phyloP scores from a whole-genome alignment of 352 stramenopile species.

The Globisporangium spiculum region DNA sequence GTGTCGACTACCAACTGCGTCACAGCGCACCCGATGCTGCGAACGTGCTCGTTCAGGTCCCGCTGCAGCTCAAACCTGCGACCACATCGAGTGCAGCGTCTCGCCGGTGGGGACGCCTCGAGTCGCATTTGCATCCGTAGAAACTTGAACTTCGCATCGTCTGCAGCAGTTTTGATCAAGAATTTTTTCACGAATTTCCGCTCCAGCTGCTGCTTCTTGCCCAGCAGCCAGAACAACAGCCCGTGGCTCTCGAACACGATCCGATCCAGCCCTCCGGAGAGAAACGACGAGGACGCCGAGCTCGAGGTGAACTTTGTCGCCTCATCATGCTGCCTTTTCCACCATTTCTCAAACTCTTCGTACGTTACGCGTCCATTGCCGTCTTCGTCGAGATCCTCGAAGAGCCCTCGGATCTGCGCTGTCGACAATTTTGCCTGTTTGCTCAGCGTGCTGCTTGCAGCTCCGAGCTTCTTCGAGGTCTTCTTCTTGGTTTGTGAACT shows the following conservation, averaged over 20 bases:
- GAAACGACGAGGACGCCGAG: conserved; percentile 34
- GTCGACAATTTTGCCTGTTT: conserved; percentile 27
- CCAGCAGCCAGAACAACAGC: conserved; percentile 43
- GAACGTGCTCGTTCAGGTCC: conserved; percentile 33
- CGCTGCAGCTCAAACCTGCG: conserved; percentile 34
- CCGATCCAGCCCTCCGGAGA: conserved; percentile 28
- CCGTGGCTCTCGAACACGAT: conserved; percentile 44
- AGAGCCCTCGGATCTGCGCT: conserved; percentile 33
- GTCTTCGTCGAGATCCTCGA: conserved; percentile 36
- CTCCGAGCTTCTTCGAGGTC: conserved; percentile 13
- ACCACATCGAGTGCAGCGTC: conserved; percentile 28
- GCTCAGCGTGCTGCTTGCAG: background rate
- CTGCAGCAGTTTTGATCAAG: conserved; percentile 29
- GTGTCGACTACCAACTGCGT: conserved; percentile 31
- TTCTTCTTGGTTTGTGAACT: conserved; percentile 14
- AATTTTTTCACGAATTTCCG: conserved; percentile 54
- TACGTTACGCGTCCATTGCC: conserved; percentile 30
- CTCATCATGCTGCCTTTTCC: conserved; percentile 20
- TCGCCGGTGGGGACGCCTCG: conserved; percentile 10
- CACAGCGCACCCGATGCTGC: conserved; percentile 18
- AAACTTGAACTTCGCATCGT: conserved; percentile 27
- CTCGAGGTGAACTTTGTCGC: conserved; percentile 14
- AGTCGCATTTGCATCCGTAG: conserved; percentile 16
- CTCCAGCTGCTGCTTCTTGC: conserved; percentile 42
- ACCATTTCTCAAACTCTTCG: conserved; percentile 40